Conservation (phyloP, 257 asterid genomes). For the Solanum microdontum region DNA sequence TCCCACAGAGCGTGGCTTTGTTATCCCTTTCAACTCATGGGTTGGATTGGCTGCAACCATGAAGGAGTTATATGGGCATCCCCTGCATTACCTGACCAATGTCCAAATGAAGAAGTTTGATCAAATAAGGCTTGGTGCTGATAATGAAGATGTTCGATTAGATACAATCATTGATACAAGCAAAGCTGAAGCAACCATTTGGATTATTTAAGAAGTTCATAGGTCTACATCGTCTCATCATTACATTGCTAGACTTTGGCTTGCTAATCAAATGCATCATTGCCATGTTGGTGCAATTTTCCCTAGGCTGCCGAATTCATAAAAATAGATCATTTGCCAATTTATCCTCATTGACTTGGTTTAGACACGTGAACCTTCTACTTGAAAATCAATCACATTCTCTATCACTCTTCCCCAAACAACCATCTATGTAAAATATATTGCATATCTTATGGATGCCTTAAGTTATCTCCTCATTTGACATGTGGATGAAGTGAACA, state of each 20-base stretch:
- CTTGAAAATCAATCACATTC: background rate
- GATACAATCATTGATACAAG: conserved; percentile 41
- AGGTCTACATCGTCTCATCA: conserved; percentile 41
- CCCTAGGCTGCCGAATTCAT: conserved; percentile 13
- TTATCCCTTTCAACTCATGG: conserved; percentile 61
- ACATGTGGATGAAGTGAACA: background rate
- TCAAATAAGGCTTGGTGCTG: conserved; percentile 27
- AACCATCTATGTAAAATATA: background rate
- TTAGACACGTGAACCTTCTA: background rate
- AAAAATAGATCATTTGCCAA: background rate
- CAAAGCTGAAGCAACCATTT: conserved; percentile 61
- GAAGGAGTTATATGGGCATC: conserved; percentile 52
- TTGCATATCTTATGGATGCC: background rate
- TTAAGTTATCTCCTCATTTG: background rate
- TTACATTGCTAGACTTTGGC: conserved; percentile 51
- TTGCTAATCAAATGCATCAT: conserved; percentile 30
- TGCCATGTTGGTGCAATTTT: conserved; percentile 29
- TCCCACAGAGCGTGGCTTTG: conserved; percentile 34
- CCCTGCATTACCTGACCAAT: conserved; percentile 76
- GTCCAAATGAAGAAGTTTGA: conserved; percentile 43
- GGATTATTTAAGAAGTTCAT: conserved; percentile 55
- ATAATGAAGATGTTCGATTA: conserved; percentile 32
- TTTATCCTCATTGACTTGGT: background rate
- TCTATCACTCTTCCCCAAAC: background rate
- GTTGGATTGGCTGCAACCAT: conserved; percentile 46